Percentiles rank a stretch among this genome's conserved stretches.
phyloP scores from a whole-genome alignment of 495 filamentous ascomycete species.

The Glutinoglossum americanum region DNA sequence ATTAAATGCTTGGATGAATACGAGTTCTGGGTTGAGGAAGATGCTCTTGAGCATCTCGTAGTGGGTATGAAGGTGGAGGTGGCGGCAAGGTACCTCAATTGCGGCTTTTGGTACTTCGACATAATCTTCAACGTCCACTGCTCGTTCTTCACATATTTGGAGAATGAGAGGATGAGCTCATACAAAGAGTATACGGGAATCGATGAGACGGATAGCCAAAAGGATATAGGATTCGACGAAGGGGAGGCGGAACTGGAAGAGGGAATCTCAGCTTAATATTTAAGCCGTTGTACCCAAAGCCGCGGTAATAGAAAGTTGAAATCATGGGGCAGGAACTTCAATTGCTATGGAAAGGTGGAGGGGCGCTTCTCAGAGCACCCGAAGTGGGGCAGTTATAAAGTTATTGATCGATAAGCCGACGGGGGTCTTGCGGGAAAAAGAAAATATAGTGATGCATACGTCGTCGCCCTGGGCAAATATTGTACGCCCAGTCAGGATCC shows the following conservation, averaged over 20 bases:
- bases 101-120: slow-evolving; percentile 30
- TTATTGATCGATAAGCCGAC: no score
- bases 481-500: no score
- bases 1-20: slow-evolving; percentile 17
- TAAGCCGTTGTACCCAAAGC: no score
- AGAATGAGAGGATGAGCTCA: slow-evolving; percentile 35
- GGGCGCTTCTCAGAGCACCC: no score
- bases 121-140: slow-evolving; percentile 29
- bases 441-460: no score
- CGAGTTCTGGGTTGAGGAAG: slow-evolving; percentile 47
- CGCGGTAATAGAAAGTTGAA: no score
- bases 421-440: no score
- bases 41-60: slow-evolving; percentile 36
- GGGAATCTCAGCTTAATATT: neutral
- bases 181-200: neutral
- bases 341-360: no score
- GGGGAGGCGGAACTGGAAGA: neutral
- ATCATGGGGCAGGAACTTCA: no score
- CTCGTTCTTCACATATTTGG: slow-evolving; percentile 37
- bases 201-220: neutral
- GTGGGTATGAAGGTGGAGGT: slow-evolving; percentile 59
- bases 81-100: slow-evolving; percentile 32
- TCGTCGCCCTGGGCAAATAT: no score
- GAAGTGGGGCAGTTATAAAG: no score
- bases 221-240: neutral